phyloP scores from a whole-genome alignment of 169 alveolate genomes.

The Plasmodium fragile region DNA sequence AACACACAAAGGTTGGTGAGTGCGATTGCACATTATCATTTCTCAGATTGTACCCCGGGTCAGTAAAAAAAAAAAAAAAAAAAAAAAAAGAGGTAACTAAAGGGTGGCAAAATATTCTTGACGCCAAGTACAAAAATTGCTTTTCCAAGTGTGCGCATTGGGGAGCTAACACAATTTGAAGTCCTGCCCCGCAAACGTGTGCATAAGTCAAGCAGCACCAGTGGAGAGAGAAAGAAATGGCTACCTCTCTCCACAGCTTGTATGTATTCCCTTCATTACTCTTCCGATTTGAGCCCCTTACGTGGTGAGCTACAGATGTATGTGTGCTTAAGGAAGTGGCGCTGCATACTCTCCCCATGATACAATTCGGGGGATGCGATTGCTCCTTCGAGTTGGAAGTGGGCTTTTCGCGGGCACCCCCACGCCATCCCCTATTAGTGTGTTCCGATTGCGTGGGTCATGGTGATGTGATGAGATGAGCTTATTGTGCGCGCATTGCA shows the following conservation, averaged over 20 bases:
- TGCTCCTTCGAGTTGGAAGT: too few species aligned
- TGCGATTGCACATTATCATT: not conserved
- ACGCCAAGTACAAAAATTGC: not conserved
- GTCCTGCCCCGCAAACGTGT: not conserved
- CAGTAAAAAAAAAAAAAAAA: slow-evolving; percentile 9
- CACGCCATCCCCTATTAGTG: too few species aligned
- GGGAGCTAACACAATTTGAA: not conserved
- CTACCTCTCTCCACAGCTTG: not conserved
- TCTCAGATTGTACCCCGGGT: not conserved
- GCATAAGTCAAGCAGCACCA: not conserved
- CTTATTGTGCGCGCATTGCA: too few species aligned
- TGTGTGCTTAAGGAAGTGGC: not conserved
- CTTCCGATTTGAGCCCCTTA: not conserved
- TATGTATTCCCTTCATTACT: not conserved
- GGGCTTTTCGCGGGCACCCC: too few species aligned
- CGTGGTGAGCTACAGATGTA: not conserved
- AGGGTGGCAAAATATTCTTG: not conserved
- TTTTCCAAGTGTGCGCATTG: not conserved
- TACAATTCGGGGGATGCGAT: too few species aligned
- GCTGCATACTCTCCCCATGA: not conserved
- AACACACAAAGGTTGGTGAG: not conserved
- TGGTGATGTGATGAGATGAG: not conserved
- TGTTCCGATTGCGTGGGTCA: not conserved
- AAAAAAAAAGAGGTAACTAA: not conserved
- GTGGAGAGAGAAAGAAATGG: slow-evolving; percentile 1